Conservation (phyloP, 2,329 filamentous ascomycete species). For the Diplodia corticola region DNA sequence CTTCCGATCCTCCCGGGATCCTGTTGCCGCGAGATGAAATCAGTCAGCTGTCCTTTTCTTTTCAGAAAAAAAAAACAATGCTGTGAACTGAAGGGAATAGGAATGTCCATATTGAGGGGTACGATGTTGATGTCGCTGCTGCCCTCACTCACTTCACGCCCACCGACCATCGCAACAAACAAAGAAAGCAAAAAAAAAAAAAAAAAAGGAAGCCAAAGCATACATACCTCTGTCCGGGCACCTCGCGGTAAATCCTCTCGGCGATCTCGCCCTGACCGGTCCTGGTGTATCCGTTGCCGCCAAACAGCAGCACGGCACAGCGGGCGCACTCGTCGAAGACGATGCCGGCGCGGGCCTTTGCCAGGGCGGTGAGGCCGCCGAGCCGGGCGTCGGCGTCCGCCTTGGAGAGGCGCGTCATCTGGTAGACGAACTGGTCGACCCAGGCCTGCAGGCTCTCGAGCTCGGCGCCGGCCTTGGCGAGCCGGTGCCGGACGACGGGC, state of each 20-base stretch:
- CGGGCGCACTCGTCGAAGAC: constrained; percentile 71
- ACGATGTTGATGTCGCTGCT: neutral
- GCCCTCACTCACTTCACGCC: too few species aligned
- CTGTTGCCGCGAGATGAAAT: constrained; percentile 31
- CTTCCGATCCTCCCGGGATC: constrained; percentile 70
- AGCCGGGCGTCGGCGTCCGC: constrained; percentile 63
- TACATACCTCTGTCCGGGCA: constrained; percentile 52
- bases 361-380: constrained; percentile 70
- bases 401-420: constrained; percentile 63
- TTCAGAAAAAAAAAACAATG: too few species aligned
- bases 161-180: neutral
- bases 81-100: neutral
- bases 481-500: constrained; percentile 70
- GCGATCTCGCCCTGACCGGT: constrained; percentile 69
- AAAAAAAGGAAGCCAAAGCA: too few species aligned
- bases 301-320: constrained; percentile 69
- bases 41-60: neutral
- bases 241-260: constrained; percentile 67
- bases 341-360: constrained; percentile 71
- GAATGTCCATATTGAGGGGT: neutral
- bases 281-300: constrained; percentile 71
- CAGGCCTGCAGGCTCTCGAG: constrained; percentile 71
- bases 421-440: constrained; percentile 70
- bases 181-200: neutral
- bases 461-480: constrained; percentile 68